Base-by-base conservation (phyloP, 176 grass and related monocot species). In the Metroxylon sagu region DNA sequence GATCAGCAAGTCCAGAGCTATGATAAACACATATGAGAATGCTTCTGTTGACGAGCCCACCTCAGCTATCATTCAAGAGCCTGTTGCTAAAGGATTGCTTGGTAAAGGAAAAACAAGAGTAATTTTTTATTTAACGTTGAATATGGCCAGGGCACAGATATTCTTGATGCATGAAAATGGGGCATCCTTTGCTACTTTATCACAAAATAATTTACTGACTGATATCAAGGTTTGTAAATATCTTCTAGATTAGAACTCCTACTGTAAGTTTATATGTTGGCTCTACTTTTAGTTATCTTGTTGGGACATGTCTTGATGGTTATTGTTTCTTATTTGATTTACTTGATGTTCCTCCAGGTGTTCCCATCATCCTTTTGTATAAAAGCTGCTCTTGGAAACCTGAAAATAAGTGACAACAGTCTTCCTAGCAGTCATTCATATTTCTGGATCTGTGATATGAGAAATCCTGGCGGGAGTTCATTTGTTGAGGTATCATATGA, bases 371-470 rank as follows among this genome's bases (percentile, higher is more conserved):
- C 92, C 57, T 96, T 90, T 79, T 80, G 75, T 69, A 85, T 96
- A 87, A 90, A 96, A 71, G 92, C 92, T 75, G 92, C 92, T 66
- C 92, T 96, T 76, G 92, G 92, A 72, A 96, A 96, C 65, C 80
- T 96, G 76, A 96, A 96, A 76, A 90, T 96, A 87, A 96, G 92
- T 60, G 92, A 96, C 77, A 83, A 90, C 63, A 96, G 72, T 75
- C 86, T 96, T 62, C 31, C 29, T 64, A 74, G 73, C 51, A 82
- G 50, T 56, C 86, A 96, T 76, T 74, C 83, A 60, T 96, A 96
- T 65, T 96, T 84, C 77, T 96, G 92, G 92, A 80, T 87, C 66
- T 96, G 92, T 77, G 92, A 96, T 72, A 96, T 96, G 92, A 71
- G 91, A 75, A 90, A 96, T 75, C 83, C 92, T 12, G 86, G 86